Evolutionary conservation across 371 early-diverging fungal species (phyloP).

Genomic region (Conidiobolus incongruus): DNA sequence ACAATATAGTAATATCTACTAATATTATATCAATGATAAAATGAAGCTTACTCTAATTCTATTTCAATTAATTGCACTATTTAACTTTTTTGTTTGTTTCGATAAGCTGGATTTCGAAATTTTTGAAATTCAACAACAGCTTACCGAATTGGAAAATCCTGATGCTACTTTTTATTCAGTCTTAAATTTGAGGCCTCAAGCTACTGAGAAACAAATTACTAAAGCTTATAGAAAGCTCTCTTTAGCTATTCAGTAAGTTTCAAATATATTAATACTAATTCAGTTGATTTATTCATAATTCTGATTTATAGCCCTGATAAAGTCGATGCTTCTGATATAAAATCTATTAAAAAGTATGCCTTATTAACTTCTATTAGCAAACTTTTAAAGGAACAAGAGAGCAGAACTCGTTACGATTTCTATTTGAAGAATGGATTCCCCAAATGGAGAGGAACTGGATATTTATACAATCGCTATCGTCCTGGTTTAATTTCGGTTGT

Average conservation of each 20-base stretch:
- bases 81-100: no score
- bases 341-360: constrained; percentile 33
- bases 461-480: constrained; percentile 48
- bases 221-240: constrained; percentile 78
- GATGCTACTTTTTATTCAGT: constrained; percentile 30
- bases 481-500: constrained; percentile 47
- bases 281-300: background rate
- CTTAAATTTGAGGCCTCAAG: constrained; percentile 30
- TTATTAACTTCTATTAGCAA: constrained; percentile 37
- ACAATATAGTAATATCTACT: no score
- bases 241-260: constrained; percentile 69
- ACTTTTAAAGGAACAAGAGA: constrained; percentile 35
- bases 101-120: constrained; percentile 40
- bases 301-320: constrained; percentile 45
- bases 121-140: constrained; percentile 58
- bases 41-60: no score
- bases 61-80: no score
- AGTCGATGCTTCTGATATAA: constrained; percentile 21
- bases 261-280: background rate
- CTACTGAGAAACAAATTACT: constrained; percentile 49
- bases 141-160: constrained; percentile 39
- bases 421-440: constrained; percentile 77
- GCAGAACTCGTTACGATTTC: constrained; percentile 57
- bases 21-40: no score
- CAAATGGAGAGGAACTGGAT: constrained; percentile 67